A percentile compares a stretch with the other conserved stretches of the same genome.
Conservation (phyloP, 441 rosid genomes). For the Populus hybrid region DNA sequence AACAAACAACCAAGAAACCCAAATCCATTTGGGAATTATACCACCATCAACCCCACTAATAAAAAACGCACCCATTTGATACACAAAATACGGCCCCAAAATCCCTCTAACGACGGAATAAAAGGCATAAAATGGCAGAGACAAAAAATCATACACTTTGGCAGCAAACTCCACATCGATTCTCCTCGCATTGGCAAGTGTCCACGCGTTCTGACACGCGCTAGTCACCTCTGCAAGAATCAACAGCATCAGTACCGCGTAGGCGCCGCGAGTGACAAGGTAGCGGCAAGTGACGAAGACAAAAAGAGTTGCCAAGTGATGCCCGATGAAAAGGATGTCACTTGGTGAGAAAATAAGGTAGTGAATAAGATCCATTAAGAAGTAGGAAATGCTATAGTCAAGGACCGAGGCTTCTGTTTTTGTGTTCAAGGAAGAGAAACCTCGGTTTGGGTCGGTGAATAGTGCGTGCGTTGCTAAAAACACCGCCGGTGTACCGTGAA, state of each 20-base stretch:
- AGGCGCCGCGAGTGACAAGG: slow-evolving; percentile 67
- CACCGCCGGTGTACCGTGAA: slow-evolving; percentile 82
- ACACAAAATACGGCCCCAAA: slow-evolving; percentile 60
- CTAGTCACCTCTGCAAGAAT: slow-evolving; percentile 86
- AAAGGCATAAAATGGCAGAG: slow-evolving; percentile 64
- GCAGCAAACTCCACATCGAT: slow-evolving; percentile 44
- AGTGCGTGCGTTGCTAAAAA: slow-evolving; percentile 49
- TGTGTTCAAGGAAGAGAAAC: slow-evolving; percentile 64
- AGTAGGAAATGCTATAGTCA: slow-evolving; percentile 81
- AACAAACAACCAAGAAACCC: slow-evolving; percentile 83
- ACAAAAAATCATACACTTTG: slow-evolving; percentile 42
- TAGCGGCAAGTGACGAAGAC: slow-evolving; percentile 80
- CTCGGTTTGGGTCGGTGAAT: slow-evolving; percentile 40
- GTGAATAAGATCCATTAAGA: slow-evolving; percentile 73
- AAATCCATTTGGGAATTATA: slow-evolving; percentile 74
- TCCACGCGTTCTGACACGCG: slow-evolving; percentile 85
- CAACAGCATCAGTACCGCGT: slow-evolving; percentile 56
- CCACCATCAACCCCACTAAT: slow-evolving; percentile 50
- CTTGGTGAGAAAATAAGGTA: slow-evolving; percentile 60
- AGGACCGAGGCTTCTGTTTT: slow-evolving; percentile 50
- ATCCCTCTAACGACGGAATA: slow-evolving; percentile 67
- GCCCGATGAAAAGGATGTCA: slow-evolving; percentile 79
- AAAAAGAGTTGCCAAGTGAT: slow-evolving; percentile 81
- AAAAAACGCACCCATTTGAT: slow-evolving; percentile 56
- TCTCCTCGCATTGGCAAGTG: slow-evolving; percentile 56